Evolutionary conservation across 2,329 filamentous ascomycete genomes (phyloP), one percentile per base, ranked within the genome.

Genomic region (Botrytis elliptica): DNA sequence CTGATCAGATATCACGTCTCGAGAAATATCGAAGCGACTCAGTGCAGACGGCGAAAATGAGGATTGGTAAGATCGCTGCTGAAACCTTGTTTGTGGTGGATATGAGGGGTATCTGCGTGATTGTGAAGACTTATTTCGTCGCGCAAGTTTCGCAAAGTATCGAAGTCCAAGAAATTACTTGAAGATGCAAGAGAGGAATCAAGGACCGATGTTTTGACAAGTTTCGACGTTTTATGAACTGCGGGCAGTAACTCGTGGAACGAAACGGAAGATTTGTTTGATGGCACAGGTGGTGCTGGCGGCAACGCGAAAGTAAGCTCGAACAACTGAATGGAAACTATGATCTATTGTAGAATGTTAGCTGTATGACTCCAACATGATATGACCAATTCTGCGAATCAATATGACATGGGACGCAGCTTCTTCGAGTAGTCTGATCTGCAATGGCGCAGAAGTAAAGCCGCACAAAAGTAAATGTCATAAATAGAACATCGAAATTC

Each of bases 221-320:
- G 70, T 42, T 63, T 59, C 40, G 52, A 25, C 36, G 40, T 49
- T 60, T 59, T 72, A 71, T 38, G 10, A 72, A 71, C 74, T 70
- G 76, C 70, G 62, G 75, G 71, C 75, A 74, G 76, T 77, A 70
- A 67, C 40, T 78, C 76, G 76, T 77, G 65, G 75, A 74, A 71
- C 75, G 73, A 76, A 76, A 76, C 62, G 69, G 70, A 69, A 72
- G 60, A 70, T 76, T 75, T 77, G 76, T 75, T 78, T 73, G 76
- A 80, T 79, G 78, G 78, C 78, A 76, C 76, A 74, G 67, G 75
- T 55, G 59, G 38, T 76, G 77, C 76, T 79, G 77, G 76, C 75
- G 74, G 71, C 71, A 65, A 77, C 72, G 74, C 71, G 72, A 76
- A 74, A 73, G 49, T 73, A 64, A 72, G 72, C 66, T 72, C 66